These are phyloP conservation scores for Puccinia horiana DNA, from an alignment of 1,284 basidiomycete genomes.

Conservation along the genomic window DNA sequence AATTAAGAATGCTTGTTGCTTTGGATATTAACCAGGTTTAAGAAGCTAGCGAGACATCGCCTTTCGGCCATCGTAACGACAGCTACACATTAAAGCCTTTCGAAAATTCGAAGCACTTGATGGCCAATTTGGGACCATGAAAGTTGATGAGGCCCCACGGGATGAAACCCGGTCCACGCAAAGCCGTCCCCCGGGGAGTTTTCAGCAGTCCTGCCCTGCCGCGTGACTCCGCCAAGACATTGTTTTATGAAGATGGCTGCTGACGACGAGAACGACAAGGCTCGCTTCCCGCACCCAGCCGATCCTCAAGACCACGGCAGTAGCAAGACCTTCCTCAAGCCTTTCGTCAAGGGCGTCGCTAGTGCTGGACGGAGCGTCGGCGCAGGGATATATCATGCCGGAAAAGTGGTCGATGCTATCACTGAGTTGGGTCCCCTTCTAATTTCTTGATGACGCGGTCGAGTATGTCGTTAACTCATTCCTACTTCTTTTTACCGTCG, in stretches of 20 bases:
- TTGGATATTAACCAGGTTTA: no score
- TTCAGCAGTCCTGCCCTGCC: no score
- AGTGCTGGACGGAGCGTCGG: constrained; percentile 33
- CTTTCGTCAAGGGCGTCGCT: constrained; percentile 25
- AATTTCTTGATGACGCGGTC: neutral
- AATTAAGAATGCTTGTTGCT: no score
- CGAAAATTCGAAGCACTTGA: no score
- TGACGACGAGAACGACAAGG: neutral
- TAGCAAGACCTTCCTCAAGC: constrained; percentile 26
- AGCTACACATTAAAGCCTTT: no score
- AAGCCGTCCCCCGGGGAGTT: no score
- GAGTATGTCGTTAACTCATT: neutral
- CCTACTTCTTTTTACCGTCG: neutral
- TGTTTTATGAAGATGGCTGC: neutral
- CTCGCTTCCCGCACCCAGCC: neutral
- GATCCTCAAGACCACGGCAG: neutral
- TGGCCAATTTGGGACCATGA: no score
- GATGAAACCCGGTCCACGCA: no score
- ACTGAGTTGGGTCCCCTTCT: neutral
- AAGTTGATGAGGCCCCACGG: no score
- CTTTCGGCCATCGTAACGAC: no score
- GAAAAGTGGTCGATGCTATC: constrained; percentile 37
- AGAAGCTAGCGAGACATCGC: no score
- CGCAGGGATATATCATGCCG: constrained; percentile 32
- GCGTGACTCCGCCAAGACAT: neutral